Conservation (phyloP, 176 grass and related monocot species). For the Guadua angustifolia region DNA sequence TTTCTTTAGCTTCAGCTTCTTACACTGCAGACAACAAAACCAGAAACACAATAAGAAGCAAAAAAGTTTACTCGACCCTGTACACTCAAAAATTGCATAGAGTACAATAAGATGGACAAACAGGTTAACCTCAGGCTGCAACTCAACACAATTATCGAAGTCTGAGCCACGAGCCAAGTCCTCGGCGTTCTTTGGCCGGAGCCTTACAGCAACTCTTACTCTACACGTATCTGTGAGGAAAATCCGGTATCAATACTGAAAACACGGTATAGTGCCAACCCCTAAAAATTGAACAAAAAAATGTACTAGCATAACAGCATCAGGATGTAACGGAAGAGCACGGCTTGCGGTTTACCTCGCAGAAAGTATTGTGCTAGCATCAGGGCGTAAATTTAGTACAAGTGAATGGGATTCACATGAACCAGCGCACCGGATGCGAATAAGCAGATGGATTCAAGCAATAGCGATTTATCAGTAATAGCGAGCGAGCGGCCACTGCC, state of each 20-base stretch:
- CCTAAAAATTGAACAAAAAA: too few species aligned
- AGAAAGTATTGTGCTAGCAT: neutral
- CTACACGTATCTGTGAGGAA: constrained; percentile 62
- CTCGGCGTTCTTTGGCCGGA: constrained; percentile 76
- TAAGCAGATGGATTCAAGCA: neutral
- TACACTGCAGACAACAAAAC: constrained; percentile 58
- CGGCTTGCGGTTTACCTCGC: too few species aligned
- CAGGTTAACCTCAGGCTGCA: constrained; percentile 79
- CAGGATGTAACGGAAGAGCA: neutral
- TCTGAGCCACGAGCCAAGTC: constrained; percentile 63
- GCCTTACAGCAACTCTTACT: constrained; percentile 87
- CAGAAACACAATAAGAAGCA: neutral
- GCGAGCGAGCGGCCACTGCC: neutral
- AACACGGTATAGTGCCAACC: neutral
- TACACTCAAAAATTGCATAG: neutral
- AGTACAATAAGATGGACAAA: constrained; percentile 4
- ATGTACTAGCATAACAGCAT: neutral
- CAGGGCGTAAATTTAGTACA: neutral
- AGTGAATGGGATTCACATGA: neutral
- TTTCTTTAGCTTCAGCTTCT: constrained; percentile 79
- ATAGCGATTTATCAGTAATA: neutral
- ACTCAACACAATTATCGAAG: constrained; percentile 71
- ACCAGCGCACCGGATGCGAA: neutral
- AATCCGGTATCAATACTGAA: neutral
- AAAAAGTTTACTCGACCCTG: neutral